Percentiles rank a stretch among this genome's conserved stretches.
These are phyloP conservation scores for Pseudoturritis turrita DNA, from an alignment of 345 rosid genomes.

Conservation along the genomic window DNA sequence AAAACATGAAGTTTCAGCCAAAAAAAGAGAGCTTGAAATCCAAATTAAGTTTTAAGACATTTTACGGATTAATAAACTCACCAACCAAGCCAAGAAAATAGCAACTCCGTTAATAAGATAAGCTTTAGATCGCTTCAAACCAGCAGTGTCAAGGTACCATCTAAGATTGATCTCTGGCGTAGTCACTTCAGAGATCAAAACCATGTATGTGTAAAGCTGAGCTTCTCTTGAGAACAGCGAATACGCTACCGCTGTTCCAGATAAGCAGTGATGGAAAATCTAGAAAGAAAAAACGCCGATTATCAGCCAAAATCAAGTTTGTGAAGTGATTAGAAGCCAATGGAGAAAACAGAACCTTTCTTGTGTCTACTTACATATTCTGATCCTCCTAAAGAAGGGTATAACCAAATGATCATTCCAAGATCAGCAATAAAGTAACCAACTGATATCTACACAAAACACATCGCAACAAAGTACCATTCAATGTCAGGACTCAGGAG, in stretches of 20 bases:
- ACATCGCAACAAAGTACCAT: background rate
- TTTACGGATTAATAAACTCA: constrained; percentile 26
- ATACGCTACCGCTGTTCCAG: constrained; percentile 62
- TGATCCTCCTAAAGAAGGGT: constrained; percentile 82
- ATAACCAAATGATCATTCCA: constrained; percentile 72
- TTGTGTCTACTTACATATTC: constrained; percentile 67
- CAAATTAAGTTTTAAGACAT: background rate
- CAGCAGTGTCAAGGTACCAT: constrained; percentile 84
- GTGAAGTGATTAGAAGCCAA: background rate
- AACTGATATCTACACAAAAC: constrained; percentile 57
- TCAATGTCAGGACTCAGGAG: background rate
- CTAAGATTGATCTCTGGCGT: constrained; percentile 86
- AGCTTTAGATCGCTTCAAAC: constrained; percentile 67
- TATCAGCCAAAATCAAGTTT: background rate
- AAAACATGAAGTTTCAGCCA: background rate
- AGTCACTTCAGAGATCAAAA: constrained; percentile 78
- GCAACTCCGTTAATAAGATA: constrained; percentile 75
- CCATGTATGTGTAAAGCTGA: constrained; percentile 78
- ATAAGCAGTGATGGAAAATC: constrained; percentile 77
- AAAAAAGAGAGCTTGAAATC: background rate
- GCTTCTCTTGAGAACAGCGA: constrained; percentile 74
- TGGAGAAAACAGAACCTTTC: background rate
- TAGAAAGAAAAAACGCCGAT: constrained; percentile 25
- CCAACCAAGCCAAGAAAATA: constrained; percentile 81
- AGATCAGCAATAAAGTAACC: constrained; percentile 86